A percentile compares a stretch with the other conserved stretches of the same genome.
phyloP scores from a whole-genome alignment of 495 filamentous ascomycete genomes.

The Melanomma pulvis-pyrius region DNA sequence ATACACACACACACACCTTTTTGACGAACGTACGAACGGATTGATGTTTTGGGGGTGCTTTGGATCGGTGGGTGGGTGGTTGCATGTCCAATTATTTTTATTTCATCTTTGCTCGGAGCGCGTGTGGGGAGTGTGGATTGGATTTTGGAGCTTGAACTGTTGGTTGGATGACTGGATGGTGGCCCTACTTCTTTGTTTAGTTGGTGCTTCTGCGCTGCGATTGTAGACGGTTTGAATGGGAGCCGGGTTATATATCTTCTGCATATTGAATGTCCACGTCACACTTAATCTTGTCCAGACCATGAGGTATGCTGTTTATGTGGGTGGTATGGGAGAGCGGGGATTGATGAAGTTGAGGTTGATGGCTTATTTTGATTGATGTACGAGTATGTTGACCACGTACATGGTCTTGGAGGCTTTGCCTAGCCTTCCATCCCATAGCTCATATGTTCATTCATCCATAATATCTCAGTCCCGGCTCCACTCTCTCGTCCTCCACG shows the following conservation, averaged over 20 bases:
- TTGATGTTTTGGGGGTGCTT: background rate
- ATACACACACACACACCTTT: too few species aligned
- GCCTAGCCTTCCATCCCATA: too few species aligned
- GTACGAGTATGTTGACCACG: too few species aligned
- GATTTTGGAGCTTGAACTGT: background rate
- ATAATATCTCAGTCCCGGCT: too few species aligned
- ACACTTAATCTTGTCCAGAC: too few species aligned
- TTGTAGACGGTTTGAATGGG: background rate
- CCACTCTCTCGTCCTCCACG: too few species aligned
- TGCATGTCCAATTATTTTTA: background rate
- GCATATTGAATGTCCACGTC: background rate
- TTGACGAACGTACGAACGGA: background rate
- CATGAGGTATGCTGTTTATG: too few species aligned
- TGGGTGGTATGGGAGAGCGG: too few species aligned
- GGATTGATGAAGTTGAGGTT: too few species aligned
- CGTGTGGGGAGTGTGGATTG: background rate
- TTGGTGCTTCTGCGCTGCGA: background rate
- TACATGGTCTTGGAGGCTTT: too few species aligned
- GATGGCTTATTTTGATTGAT: too few species aligned
- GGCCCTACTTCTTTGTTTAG: background rate
- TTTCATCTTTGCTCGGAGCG: background rate
- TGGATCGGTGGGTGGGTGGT: background rate
- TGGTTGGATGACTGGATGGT: background rate
- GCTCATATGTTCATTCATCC: too few species aligned
- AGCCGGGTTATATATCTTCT: background rate